Evolutionary conservation across 2,329 filamentous ascomycete species (phyloP).

Genomic region (Pseudogymnoascus sp.): DNA sequence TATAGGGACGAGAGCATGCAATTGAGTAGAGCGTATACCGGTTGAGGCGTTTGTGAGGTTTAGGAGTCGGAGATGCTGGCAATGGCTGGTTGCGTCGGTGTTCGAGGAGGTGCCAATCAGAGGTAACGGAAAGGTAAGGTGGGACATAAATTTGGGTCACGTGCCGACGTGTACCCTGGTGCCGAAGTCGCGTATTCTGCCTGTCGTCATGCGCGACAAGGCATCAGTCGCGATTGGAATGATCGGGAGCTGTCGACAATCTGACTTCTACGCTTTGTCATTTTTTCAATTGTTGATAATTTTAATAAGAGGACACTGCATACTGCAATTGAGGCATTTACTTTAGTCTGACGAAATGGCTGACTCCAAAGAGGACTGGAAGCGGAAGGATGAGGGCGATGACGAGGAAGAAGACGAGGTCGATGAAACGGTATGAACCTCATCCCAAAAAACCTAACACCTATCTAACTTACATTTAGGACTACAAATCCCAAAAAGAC

Average conservation of each 20-base stretch:
- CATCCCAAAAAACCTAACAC: background rate
- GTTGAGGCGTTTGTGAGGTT: background rate
- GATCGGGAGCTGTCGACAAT: background rate
- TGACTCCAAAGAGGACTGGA: constrained; percentile 16
- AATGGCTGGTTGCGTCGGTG: background rate
- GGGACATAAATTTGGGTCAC: background rate
- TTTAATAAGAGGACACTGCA: background rate
- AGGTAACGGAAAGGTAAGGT: background rate
- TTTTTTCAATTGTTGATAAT: background rate
- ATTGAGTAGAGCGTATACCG: background rate
- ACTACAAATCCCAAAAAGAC: constrained; percentile 89
- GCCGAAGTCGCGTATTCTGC: constrained; percentile 2
- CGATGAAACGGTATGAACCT: constrained; percentile 50
- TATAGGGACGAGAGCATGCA: background rate
- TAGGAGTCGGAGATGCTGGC: background rate
- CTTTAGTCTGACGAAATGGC: constrained; percentile 14
- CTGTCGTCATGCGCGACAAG: constrained; percentile 3
- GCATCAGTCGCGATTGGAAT: constrained; percentile 5
- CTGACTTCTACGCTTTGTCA: background rate
- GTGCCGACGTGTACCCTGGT: background rate
- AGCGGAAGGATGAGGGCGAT: constrained; percentile 37
- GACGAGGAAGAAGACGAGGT: constrained; percentile 64
- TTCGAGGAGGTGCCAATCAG: background rate
- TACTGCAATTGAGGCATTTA: background rate
- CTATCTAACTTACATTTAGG: constrained; percentile 39